Conservation (phyloP, 2,329 filamentous ascomycete genomes). For the Phialophora macrospora region DNA sequence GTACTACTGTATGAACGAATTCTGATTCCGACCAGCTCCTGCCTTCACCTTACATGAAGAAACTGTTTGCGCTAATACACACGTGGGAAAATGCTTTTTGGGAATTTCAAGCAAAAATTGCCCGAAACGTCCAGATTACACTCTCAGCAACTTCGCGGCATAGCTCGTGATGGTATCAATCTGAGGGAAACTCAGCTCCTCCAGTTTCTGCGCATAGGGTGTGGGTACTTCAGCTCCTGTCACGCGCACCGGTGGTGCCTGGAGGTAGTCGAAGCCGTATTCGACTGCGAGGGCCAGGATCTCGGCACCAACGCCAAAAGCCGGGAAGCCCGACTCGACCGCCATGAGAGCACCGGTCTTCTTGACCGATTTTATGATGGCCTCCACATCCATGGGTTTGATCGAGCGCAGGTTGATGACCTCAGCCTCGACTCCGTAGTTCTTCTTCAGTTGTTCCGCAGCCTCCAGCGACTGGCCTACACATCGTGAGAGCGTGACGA, state of each 20-base stretch:
- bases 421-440: slow-evolving; percentile 93
- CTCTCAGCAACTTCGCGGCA: slow-evolving; percentile 82
- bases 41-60: slow-evolving; percentile 16
- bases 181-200: slow-evolving; percentile 93
- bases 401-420: slow-evolving; percentile 97
- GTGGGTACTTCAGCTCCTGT: slow-evolving; percentile 98
- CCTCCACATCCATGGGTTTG: slow-evolving; percentile 94
- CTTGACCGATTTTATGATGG: slow-evolving; percentile 96
- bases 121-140: slow-evolving; percentile 57
- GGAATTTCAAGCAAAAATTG: slow-evolving; percentile 6
- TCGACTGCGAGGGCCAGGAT: slow-evolving; percentile 95
- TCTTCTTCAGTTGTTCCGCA: slow-evolving; percentile 89
- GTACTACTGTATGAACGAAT: slow-evolving; percentile 21
- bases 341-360: slow-evolving; percentile 92
- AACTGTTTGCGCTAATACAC: slow-evolving; percentile 36
- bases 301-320: slow-evolving; percentile 90
- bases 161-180: slow-evolving; percentile 86
- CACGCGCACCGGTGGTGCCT: slow-evolving; percentile 89
- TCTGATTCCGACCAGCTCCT: slow-evolving; percentile 24
- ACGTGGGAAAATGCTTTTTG: slow-evolving; percentile 31
- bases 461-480: slow-evolving; percentile 89
- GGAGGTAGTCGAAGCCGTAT: slow-evolving; percentile 97
- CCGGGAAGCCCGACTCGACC: slow-evolving; percentile 95
- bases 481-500: slow-evolving; percentile 91
- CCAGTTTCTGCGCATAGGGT: slow-evolving; percentile 88